Evolutionary conservation across 2,329 filamentous ascomycete species (phyloP), one percentile per base, ranked within the genome.

Genomic region (Alternaria brassicae): DNA sequence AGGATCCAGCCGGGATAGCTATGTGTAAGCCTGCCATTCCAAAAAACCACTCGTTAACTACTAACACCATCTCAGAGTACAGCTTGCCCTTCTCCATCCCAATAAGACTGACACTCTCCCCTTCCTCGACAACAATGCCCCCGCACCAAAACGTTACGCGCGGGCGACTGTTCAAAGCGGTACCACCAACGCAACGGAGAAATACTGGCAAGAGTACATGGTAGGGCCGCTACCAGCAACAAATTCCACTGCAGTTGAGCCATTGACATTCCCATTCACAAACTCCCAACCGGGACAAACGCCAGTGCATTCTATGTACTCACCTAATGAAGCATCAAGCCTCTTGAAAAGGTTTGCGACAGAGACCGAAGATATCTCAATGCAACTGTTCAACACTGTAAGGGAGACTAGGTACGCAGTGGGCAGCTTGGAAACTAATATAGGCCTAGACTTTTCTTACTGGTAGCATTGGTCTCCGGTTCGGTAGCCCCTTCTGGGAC

Each of bases 151-250:
- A 17, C 58, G 68, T 27, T 69, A 66, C 56, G 70, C 69, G 39
- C 64, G 67, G 17, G 68, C 65, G 25, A 69, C 67, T 9, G 54
- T 72, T 13, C 49, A 58, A 13, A 65, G 47, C 27, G 62, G 62
- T 13, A 55, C 56, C n/a, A 63, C 36, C 53, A 58, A 45, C 27
- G 45, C 45, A 9, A 42, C 56, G 5, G 62, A 78, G 8, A 72
- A 81, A 0, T 76, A 77, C 57, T 71, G 74, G 47, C 72, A 77
- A 44, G 78, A 85, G 56, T 81, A 84, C 60, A 69, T 82, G 44
- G 80, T 85, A 15, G 83, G 84, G 0, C 84, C 84, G 15, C 66
- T 86, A 23, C 83, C 83, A 3, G 70, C 83, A 39, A 71, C 74
- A 23, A 75, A 81, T 37, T 70, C 72, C 1, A 80, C 79, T 0